Base-by-base conservation (phyloP, 2,329 filamentous ascomycete genomes). In the Cylindrodendrum hubeiense region DNA sequence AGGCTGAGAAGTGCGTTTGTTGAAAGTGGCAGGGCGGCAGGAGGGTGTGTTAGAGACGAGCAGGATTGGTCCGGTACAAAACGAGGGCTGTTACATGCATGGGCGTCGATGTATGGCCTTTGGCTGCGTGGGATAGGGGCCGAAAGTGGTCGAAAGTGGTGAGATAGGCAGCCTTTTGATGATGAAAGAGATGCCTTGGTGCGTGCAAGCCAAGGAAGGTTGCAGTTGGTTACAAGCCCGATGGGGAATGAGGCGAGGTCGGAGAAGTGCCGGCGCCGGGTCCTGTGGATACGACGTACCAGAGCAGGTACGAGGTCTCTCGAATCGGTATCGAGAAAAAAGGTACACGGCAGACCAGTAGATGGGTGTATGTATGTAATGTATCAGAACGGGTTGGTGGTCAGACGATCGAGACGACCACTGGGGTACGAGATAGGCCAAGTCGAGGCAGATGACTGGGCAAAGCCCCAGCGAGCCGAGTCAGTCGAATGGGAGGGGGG, bases 201-300 rank as follows among this genome's bases (percentile, higher is more conserved):
- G 46, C 49, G 59, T 61, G 56, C 43, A 62, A 71, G 55, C 67
- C 65, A 59, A 62, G 60, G 66, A 66, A 69, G 66, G 64, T 63
- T 63, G 66, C 54, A 56, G 57, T 51, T 58, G 61, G 47, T 69
- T 67, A 55, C 59, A 66, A 72, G 59, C 68, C 64, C 64, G 63
- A 65, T 26, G 57, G 62, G 44, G 33, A 56, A 53, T 58, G 69
- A 74, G 72, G 72, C 72, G 58, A 74, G 68, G 68, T 67, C 69
- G 66, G 67, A 63, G 65, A 63, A 63, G 66, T 64, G 55, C 63
- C 72, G 67, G 70, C 43, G 65, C 70, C 70, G 72, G 69, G 59
- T 66, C 67, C 60, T 55, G 65, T 60, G 60, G 63, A 60, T 63
- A 69, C 63, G 61, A 56, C 65, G 54, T 58, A 61, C 63, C 56